A percentile compares a stretch with the other conserved stretches of the same genome.
phyloP scores from a whole-genome alignment of 75 land plant genomes.

The Picea sitchensis region DNA sequence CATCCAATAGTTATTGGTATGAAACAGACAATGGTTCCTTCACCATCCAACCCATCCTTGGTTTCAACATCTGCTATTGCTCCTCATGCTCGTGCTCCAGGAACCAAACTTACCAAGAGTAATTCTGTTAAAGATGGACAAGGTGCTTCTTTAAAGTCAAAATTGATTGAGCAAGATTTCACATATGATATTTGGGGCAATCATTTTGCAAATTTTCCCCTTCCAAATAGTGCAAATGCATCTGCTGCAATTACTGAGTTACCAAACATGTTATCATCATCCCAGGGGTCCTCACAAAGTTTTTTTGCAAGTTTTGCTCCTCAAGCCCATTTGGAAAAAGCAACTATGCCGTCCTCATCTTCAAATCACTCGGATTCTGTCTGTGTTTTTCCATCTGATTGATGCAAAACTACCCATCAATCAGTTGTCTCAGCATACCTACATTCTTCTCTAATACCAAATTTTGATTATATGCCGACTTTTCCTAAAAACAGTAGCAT shows the following conservation, averaged over 20 bases:
- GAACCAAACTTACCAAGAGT: conserved; percentile 17
- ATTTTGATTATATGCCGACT: conserved; percentile 2
- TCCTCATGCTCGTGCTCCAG: conserved; percentile 42
- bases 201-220: conserved; percentile 40
- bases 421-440: neutral
- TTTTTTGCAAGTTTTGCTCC: conserved; percentile 53
- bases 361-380: neutral
- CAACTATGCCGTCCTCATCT: neutral
- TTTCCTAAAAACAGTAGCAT: neutral
- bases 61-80: conserved; percentile 27
- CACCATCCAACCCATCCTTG: conserved; percentile 2
- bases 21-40: neutral
- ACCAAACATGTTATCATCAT: conserved; percentile 12
- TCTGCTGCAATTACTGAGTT: neutral
- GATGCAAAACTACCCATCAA: neutral
- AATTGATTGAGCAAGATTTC: conserved; percentile 22
- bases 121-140: conserved; percentile 7
- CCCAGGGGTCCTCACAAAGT: conserved; percentile 38
- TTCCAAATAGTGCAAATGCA: conserved; percentile 13
- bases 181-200: conserved; percentile 76
- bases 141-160: conserved; percentile 6
- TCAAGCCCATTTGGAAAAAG: conserved; percentile 20
- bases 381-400: neutral
- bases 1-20: neutral
- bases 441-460: conserved; percentile 7